A percentile compares a stretch with the other conserved stretches of the same genome.
phyloP scores from a whole-genome alignment of 805 yeast species.

The Candida endomychidarum region DNA sequence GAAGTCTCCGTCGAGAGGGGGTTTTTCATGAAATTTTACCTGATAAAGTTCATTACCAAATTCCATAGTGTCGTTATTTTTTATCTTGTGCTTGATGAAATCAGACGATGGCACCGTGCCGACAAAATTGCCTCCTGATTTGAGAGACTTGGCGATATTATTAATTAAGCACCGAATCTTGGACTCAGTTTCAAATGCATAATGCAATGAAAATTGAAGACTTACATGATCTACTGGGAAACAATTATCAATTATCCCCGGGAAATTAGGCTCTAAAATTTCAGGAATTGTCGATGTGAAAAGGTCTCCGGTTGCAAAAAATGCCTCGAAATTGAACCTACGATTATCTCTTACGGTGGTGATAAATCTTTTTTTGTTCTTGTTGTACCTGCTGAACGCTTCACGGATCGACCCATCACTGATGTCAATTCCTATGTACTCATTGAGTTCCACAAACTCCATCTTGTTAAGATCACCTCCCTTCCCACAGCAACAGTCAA shows the following conservation, averaged over 20 bases:
- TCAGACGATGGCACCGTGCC: slow-evolving; percentile 96
- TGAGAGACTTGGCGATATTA: slow-evolving; percentile 74
- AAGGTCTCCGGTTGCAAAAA: slow-evolving; percentile 90
- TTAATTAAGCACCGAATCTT: slow-evolving; percentile 70
- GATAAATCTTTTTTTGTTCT: slow-evolving; percentile 45
- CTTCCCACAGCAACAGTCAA: slow-evolving; percentile 95
- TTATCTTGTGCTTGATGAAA: slow-evolving; percentile 66
- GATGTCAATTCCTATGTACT: slow-evolving; percentile 87
- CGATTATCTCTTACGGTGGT: slow-evolving; percentile 35
- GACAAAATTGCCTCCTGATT: slow-evolving; percentile 81
- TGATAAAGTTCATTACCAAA: slow-evolving; percentile 88
- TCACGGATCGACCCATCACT: slow-evolving; percentile 86
- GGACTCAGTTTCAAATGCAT: slow-evolving; percentile 85
- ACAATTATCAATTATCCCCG: slow-evolving; percentile 55
- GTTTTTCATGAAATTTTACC: slow-evolving; percentile 75
- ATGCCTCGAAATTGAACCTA: slow-evolving; percentile 67
- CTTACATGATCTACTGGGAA: slow-evolving; percentile 88
- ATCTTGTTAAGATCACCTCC: slow-evolving; percentile 96
- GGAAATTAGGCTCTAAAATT: slow-evolving; percentile 60
- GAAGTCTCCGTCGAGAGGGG: slow-evolving; percentile 75
- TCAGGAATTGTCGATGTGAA: slow-evolving; percentile 70
- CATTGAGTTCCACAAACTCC: slow-evolving; percentile 68
- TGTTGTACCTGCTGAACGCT: slow-evolving; percentile 72
- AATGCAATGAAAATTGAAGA: slow-evolving; percentile 90
- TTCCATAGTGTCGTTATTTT: slow-evolving; percentile 16